Evolutionary conservation across 2,329 filamentous ascomycete species (phyloP).

Genomic region (Penicillium sp.): DNA sequence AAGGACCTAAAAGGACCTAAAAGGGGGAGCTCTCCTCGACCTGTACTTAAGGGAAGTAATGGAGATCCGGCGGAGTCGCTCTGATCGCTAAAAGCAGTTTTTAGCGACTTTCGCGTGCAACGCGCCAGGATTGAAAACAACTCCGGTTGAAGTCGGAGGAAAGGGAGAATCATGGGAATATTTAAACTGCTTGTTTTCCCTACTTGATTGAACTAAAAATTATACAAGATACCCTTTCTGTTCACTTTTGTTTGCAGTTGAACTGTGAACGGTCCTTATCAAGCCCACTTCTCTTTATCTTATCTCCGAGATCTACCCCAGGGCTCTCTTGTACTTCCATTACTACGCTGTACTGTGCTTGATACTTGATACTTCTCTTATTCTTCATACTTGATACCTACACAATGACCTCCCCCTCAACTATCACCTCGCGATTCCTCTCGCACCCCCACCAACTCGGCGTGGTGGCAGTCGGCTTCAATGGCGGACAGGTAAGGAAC

Average conservation of each 20-base stretch:
- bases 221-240: neutral
- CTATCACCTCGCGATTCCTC: conserved; percentile 73
- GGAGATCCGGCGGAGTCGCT: conserved; percentile 27
- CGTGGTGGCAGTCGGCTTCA: conserved; percentile 93
- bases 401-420: conserved; percentile 59
- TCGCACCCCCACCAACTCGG: conserved; percentile 77
- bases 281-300: conserved; percentile 17
- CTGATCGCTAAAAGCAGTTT: conserved; percentile 51
- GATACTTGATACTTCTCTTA: too few species aligned
- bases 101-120: conserved; percentile 37
- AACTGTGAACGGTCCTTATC: neutral
- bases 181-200: neutral
- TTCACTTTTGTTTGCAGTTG: neutral
- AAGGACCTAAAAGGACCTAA: conserved; percentile 21
- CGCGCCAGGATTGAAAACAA: conserved; percentile 17
- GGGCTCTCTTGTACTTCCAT: neutral
- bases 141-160: conserved; percentile 11
- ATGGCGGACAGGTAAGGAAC: conserved; percentile 79
- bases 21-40: conserved; percentile 44
- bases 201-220: neutral
- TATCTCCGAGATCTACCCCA: conserved; percentile 22
- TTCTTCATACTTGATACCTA: conserved; percentile 2
- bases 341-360: too few species aligned
- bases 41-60: conserved; percentile 52
- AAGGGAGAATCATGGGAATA: conserved; percentile 17